Evolutionary conservation across 495 filamentous ascomycete species (phyloP).

Genomic region (Xylaria longipes): DNA sequence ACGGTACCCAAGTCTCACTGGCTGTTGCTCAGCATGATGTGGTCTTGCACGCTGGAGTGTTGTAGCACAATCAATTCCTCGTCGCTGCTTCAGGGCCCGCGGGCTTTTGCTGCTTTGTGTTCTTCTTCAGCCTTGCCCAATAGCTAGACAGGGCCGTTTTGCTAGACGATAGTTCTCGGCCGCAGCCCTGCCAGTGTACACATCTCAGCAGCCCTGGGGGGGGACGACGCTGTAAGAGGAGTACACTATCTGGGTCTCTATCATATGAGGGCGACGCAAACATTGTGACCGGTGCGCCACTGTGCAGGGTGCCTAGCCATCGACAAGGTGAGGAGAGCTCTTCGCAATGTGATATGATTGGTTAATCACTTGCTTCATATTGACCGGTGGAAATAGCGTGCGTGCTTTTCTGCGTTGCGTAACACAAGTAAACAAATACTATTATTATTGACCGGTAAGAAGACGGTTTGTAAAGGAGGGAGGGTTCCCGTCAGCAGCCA

Average conservation of each 20-base stretch:
- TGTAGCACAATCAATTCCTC: neutral
- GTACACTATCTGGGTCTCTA: constrained; percentile 9
- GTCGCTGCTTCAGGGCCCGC: neutral
- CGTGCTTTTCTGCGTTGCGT: constrained; percentile 1
- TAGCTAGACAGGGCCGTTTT: neutral
- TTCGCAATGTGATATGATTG: constrained; percentile 14
- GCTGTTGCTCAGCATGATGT: constrained; percentile 14
- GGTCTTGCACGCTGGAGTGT: neutral
- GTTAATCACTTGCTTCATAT: constrained; percentile 1
- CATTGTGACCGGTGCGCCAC: constrained; percentile 27
- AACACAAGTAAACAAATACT: constrained; percentile 1
- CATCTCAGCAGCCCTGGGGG: neutral
- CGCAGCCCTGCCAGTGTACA: neutral
- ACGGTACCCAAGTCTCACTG: constrained; percentile 20
- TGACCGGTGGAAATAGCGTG: constrained; percentile 6
- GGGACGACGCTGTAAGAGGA: constrained; percentile 10
- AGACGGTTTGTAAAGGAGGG: constrained; percentile 4
- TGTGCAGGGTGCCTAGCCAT: constrained; percentile 24
- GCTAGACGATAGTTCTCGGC: neutral
- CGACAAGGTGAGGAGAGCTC: constrained; percentile 16
- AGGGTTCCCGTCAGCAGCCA: neutral
- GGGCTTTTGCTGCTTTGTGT: neutral
- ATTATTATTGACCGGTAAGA: constrained; percentile 14
- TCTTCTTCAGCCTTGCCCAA: constrained; percentile 13
- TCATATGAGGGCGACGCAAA: constrained; percentile 17